Evolutionary conservation across 2,329 filamentous ascomycete species (phyloP), one percentile per base, ranked within the genome.

Genomic region (Exophiala bonariae): DNA sequence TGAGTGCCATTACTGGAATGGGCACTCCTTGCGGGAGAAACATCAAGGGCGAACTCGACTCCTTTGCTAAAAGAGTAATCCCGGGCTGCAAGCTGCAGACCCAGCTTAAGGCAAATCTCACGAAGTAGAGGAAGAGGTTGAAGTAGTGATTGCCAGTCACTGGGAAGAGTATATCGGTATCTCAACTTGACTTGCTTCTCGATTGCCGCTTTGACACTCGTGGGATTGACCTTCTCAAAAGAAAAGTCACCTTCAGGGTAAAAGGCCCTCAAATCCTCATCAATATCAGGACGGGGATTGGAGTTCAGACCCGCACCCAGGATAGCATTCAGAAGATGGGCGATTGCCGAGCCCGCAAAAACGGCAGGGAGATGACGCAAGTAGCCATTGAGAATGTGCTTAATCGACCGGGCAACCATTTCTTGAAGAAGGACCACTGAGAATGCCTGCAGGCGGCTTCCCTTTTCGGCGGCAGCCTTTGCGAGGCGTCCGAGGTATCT

Each of bases 341-440:
- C 78, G 51, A 92, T 73, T 65, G 87, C 92, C 50, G 87, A 76
- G 39, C 88, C 79, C n/a, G 86, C 83, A 54, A 97, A 85, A 11
- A 88, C 83, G 54, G 86, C 78, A 17, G 93, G 89, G 16, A 96
- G 71, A 54, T 87, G 82, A 55, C 86, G 85, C 52, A 99, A 76
- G 66, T 95, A 87, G 59, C 80, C 80, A 66, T 89, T 85, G 47
- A 86, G 80, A 54, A 93, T 77, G 69, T 99, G 92, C 80, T 99
- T 99, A 79, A 97, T 96, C 4, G 87, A 84, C 73, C 93, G 84
- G n/a, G 88, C 80, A 56, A 97, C 80, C 86, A 97, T 97, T 69
- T 99, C 93, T 65, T 96, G 92, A 33, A 89, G 70, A 52, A 86
- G 81, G 30, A 99, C 80, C 47, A 83, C 81, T 55, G 81, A 83